A percentile compares a stretch with the other conserved stretches of the same genome.
Conservation (phyloP, 495 filamentous ascomycete genomes). For the Tuber calosporum region DNA sequence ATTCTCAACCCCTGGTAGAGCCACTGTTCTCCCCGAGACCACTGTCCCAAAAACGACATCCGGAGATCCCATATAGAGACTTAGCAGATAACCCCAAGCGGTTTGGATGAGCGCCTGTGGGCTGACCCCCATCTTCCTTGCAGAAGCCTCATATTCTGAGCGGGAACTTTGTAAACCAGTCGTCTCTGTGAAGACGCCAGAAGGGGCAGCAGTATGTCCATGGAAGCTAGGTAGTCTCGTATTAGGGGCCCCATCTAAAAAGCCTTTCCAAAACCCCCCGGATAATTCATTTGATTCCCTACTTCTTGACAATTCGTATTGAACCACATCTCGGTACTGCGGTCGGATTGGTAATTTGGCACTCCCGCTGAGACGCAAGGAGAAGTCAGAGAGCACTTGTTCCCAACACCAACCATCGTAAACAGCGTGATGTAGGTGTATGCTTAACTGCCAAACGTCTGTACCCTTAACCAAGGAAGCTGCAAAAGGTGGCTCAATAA, state of each 20-base stretch:
- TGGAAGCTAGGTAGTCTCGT: slow-evolving; percentile 47
- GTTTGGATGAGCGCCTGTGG: slow-evolving; percentile 65
- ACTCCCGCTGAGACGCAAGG: slow-evolving; percentile 42
- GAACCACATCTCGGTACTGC: slow-evolving; percentile 49
- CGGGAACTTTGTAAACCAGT: slow-evolving; percentile 24
- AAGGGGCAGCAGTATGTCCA: slow-evolving; percentile 20
- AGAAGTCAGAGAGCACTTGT: slow-evolving; percentile 59
- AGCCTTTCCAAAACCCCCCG: slow-evolving; percentile 52
- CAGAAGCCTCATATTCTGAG: slow-evolving; percentile 32
- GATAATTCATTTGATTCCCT: slow-evolving; percentile 39
- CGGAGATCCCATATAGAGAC: slow-evolving; percentile 53
- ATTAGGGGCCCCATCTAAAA: slow-evolving; percentile 47
- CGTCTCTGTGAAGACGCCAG: slow-evolving; percentile 20
- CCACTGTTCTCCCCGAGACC: slow-evolving; percentile 64
- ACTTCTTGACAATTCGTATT: slow-evolving; percentile 41
- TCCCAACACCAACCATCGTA: slow-evolving; percentile 86
- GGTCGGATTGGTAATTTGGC: slow-evolving; percentile 44
- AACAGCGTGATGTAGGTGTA: slow-evolving; percentile 65
- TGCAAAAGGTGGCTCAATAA: slow-evolving; percentile 53
- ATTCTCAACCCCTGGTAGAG: slow-evolving; percentile 58
- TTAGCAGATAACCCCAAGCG: slow-evolving; percentile 59
- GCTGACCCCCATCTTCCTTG: slow-evolving; percentile 39
- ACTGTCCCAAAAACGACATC: slow-evolving; percentile 72
- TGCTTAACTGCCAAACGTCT: slow-evolving; percentile 36
- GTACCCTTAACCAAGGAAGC: slow-evolving; percentile 47